phyloP scores from a whole-genome alignment of 352 stramenopile species.

The Phytopythium oedochilum region DNA sequence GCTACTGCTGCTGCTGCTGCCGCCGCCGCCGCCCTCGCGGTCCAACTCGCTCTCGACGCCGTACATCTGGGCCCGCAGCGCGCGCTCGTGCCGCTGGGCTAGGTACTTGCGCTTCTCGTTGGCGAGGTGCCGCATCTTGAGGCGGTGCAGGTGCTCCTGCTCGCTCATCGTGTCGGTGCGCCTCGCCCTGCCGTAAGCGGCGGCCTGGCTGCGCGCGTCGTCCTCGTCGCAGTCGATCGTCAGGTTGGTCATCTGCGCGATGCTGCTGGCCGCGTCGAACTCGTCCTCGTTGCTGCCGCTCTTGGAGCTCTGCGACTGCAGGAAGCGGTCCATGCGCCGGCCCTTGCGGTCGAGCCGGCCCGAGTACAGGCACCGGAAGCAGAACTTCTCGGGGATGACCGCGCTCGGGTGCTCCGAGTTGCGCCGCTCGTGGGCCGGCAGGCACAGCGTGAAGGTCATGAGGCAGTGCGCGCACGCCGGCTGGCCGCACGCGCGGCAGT shows the following conservation, averaged over 20 bases:
- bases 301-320: slow-evolving; percentile 11
- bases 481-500: too few species aligned
- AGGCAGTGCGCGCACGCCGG: too few species aligned
- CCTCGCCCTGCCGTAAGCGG: too few species aligned
- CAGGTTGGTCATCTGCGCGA: slow-evolving; percentile 4
- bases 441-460: slow-evolving; percentile 51
- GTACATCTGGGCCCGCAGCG: slow-evolving; percentile 11
- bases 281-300: slow-evolving; percentile 6
- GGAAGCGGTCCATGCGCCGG: slow-evolving; percentile 36
- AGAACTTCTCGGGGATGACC: slow-evolving; percentile 65
- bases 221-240: slow-evolving; percentile 16
- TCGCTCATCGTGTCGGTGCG: slow-evolving; percentile 3
- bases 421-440: slow-evolving; percentile 50
- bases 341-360: slow-evolving; percentile 47
- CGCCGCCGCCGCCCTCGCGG: slow-evolving; percentile 5
- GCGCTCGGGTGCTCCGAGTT: slow-evolving; percentile 50
- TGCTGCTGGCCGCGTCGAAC: neutral
- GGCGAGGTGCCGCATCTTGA: slow-evolving; percentile 30
- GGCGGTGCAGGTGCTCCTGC: slow-evolving; percentile 19
- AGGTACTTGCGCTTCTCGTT: slow-evolving; percentile 37
- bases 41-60: neutral
- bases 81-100: slow-evolving; percentile 3
- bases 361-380: slow-evolving; percentile 53
- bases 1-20: slow-evolving; percentile 7
- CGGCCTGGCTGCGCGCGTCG: too few species aligned